These are phyloP conservation scores for Xylaria grammica DNA, from an alignment of 495 filamentous ascomycete species.

Conservation along the genomic window DNA sequence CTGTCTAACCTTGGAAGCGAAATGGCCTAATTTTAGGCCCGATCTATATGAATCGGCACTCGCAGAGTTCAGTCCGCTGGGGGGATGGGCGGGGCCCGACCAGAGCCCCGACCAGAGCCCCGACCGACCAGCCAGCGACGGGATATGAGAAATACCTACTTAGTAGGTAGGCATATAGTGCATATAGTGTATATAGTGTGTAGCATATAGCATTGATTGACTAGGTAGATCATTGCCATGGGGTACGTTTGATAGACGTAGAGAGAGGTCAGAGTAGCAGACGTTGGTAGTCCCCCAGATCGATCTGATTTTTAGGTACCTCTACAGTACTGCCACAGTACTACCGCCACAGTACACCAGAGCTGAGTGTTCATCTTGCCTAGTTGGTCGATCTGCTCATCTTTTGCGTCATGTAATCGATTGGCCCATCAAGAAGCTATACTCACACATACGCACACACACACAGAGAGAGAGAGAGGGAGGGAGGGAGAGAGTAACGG, in stretches of 20 bases:
- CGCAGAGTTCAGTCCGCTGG: background rate
- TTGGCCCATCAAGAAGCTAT: background rate
- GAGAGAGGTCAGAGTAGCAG: background rate
- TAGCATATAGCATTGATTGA: background rate
- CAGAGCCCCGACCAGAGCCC: too few species aligned
- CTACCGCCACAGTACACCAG: too few species aligned
- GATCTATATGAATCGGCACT: conserved; percentile 15
- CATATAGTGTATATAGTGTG: too few species aligned
- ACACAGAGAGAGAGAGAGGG: background rate
- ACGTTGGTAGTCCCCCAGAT: background rate
- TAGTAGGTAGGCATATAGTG: too few species aligned
- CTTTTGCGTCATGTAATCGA: conserved; percentile 15
- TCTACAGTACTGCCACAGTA: too few species aligned
- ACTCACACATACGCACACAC: background rate
- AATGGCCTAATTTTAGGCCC: conserved; percentile 23
- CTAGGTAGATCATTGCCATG: background rate
- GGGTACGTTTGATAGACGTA: background rate
- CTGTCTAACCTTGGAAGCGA: conserved; percentile 10
- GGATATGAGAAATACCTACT: background rate
- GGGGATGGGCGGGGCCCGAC: background rate
- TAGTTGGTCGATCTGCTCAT: background rate
- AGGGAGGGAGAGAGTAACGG: too few species aligned
- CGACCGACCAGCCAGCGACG: too few species aligned
- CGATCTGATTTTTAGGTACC: background rate
- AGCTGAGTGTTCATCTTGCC: background rate